Evolutionary conservation across 805 yeast genomes (phyloP).

Genomic region (Candida hispaniensis): DNA sequence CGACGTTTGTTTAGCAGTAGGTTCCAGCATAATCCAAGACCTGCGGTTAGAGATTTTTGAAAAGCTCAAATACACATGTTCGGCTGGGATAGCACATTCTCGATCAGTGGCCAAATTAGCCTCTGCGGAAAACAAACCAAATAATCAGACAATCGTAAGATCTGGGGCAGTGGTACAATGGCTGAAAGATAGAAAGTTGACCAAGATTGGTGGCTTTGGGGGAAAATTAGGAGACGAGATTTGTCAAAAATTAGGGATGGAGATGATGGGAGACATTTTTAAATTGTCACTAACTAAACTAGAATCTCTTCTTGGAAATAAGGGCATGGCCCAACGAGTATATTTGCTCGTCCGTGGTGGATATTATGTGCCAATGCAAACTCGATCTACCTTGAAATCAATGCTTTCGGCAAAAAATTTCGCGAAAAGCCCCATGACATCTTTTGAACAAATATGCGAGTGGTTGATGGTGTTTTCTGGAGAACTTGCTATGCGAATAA

Average conservation of each 20-base stretch:
- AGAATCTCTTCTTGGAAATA: constrained; percentile 33
- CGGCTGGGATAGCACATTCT: constrained; percentile 74
- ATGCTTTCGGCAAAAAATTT: constrained; percentile 87
- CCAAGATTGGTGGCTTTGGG: constrained; percentile 83
- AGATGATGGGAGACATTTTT: constrained; percentile 40
- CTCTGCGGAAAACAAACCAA: constrained; percentile 75
- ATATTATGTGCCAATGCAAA: constrained; percentile 41
- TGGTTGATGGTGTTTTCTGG: constrained; percentile 83
- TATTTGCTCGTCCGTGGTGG: constrained; percentile 58
- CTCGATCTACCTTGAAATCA: constrained; percentile 57
- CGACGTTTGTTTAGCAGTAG: constrained; percentile 59
- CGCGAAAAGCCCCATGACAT: constrained; percentile 42
- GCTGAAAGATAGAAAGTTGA: constrained; percentile 48
- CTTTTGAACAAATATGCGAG: too few relatives aligned
- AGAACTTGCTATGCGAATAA: constrained; percentile 59
- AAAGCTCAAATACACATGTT: constrained; percentile 69
- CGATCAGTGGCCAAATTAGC: constrained; percentile 80
- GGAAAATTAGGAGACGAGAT: constrained; percentile 71
- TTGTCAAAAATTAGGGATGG: constrained; percentile 39
- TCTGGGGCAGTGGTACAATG: constrained; percentile 41
- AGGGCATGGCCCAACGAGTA: constrained; percentile 42
- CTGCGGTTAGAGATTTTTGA: constrained; percentile 44
- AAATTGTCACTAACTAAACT: constrained; percentile 35
- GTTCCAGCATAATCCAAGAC: constrained; percentile 45
- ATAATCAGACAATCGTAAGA: constrained; percentile 68